Evolutionary conservation across 2,329 filamentous ascomycete species (phyloP), one percentile per base, ranked within the genome.

Genomic region (Calycina marina): DNA sequence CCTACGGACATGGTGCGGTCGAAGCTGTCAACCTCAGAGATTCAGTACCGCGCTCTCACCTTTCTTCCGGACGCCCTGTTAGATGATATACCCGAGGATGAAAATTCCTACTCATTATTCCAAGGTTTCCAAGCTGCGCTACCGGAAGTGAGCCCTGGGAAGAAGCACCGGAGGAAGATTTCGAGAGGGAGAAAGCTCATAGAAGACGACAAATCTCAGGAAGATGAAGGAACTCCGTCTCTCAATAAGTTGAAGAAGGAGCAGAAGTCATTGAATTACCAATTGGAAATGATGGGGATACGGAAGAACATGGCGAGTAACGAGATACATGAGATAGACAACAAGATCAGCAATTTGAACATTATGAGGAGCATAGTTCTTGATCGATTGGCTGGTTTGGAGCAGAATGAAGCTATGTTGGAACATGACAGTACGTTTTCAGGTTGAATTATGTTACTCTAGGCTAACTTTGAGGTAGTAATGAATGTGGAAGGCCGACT

Each of bases 241-340:
- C 61, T 93, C 49, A 66, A 67, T 28, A 77, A 76, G 44, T 58
- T 96, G 43, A 83, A 80, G 55, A 81, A 77, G 52, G 84, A 93
- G 45, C 82, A 82, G 54, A 70, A 78, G 26, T 64, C 70, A 33
- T 67, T 94, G 60, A 77, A 79, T 60, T 85, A 92, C 55, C 72
- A 83, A 44, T 63, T 98, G 45, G 85, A 96, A 51, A 82, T 94
- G 72, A 74, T 96, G 60, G 71, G 78, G 3, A 74, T 96, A 40
- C 72, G 90, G 38, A 98, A 98, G 58, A 93, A 90, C 51, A 94
- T 98, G 88, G 88, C 86, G 45, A 90, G 84, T 49, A 81, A 83
- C 41, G 90, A 98, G 56, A 96, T 98, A 37, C 74, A 76, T 38
- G 90, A 98, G 51, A 93, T 98, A 39, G 90, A 98, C 58, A 86